Base-by-base conservation (phyloP, 495 filamentous ascomycete species). In the Patellaria atrata region DNA sequence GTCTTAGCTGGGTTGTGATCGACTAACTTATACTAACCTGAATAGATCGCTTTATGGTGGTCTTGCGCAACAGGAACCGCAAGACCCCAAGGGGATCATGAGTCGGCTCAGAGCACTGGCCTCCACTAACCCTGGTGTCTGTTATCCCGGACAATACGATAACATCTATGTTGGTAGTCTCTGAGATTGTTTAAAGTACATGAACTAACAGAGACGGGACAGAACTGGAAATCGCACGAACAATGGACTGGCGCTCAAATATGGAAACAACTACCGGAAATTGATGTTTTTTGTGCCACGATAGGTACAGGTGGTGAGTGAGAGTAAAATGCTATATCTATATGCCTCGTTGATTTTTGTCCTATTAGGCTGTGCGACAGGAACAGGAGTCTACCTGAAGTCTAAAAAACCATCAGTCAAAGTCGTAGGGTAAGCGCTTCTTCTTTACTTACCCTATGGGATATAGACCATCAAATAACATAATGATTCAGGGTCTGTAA, bases 161-260 rank as follows among this genome's bases (percentile, higher is more conserved):
- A 73, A 73, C 36, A 60, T 70, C 29, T 43, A 54, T 19, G 60
- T 60, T 35, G 35, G 51, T 19, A 11, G n/a, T n/a, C n/a, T n/a
- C n/a, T n/a, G n/a, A n/a, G n/a, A n/a, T n/a, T n/a, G n/a, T n/a
- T n/a, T 20, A 17, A 12, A 35, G 22, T 2, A 26, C n/a, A 15
- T 17, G 20, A 15, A 27, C 9, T 25, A 15, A 35, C 24, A 14
- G 9, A 11, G 4, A 12, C n/a, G n/a, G n/a, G n/a, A n/a, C 9
- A 67, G 51, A 74, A 74, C 36, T 74, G 68, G 64, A 59, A 63
- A 40, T 54, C 70, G n/a, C 71, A 76, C 41, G 48, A 67, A 19
- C 62, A 62, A 27, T 73, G 70, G 70, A 74, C 70, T 0, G 71
- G 70, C 1, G 65, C 67, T 0, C 70, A 74, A 40, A 68, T 76